Evolutionary conservation across 2,329 filamentous ascomycete species (phyloP), one percentile per base, ranked within the genome.

Genomic region (Lachnellula willkommii): DNA sequence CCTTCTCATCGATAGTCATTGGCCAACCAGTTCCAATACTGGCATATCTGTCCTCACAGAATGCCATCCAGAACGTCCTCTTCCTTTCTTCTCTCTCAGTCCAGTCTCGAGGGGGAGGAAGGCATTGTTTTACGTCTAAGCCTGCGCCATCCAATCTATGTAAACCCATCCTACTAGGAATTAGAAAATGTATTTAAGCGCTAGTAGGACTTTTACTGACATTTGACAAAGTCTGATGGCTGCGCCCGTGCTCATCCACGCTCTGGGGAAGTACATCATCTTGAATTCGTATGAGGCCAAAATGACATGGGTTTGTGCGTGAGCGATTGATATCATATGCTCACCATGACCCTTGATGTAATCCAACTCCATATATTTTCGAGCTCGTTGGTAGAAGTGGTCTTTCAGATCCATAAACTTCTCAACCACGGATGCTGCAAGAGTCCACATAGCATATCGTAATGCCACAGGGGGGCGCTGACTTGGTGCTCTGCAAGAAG

Each of bases 1-100:
- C 94, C 68, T 81, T 83, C 73, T 99, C 94, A 62, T 97, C 93
- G 53, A 97, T 83, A 0, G 82, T 85, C 89, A 97, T 93, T 1
- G 94, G 94, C 94, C 94, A 97, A 6, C 94, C 94, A 2, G 94
- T 97, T 36, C 94, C 94, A 55, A 96, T 94, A 66, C 91, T 96
- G 5, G 91, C 89, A 72, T 96, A 97, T 52, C 94, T 84, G 68
- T 97, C 94, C 60, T 91, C 77, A 64, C 87, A 90, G 68, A 96
- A 97, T 3, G 88, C 83, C 84, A 94, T 87, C 94, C 94, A 99
- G 64, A 97, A 97, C 0, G 91, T 95, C 61, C 94, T 81, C 52
- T 94, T 81, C 63, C 94, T 80, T 70, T 99, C 94, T 73, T 97
- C 94, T 54, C 84, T 81, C 70, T 97, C 94, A 0, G 89, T 95